A percentile compares a stretch with the other conserved stretches of the same genome.
Evolutionary conservation across 768 basidiomycete species (phyloP).

Genomic region (Termitomyces bulborhizus): DNA sequence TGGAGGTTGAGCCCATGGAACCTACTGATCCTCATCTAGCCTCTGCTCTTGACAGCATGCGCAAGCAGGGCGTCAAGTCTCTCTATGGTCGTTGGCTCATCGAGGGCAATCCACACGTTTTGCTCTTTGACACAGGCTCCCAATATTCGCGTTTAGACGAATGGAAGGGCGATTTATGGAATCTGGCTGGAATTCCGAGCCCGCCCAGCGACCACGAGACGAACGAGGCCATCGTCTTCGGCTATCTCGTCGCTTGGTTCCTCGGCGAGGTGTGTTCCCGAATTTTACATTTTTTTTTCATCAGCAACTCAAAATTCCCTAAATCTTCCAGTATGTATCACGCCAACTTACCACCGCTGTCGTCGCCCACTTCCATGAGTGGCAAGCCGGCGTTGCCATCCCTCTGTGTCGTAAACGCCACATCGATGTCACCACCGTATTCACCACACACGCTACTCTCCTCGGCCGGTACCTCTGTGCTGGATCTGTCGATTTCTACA

Average conservation of each 20-base stretch:
- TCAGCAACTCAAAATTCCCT: not conserved
- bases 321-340: slow-evolving; percentile 59
- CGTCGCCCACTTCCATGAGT: slow-evolving; percentile 98
- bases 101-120: slow-evolving; percentile 91
- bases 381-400: slow-evolving; percentile 97
- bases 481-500: slow-evolving; percentile 98
- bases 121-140: slow-evolving; percentile 93
- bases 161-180: slow-evolving; percentile 99
- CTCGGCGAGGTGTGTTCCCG: slow-evolving; percentile 79
- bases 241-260: slow-evolving; percentile 99
- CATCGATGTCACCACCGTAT: slow-evolving; percentile 97
- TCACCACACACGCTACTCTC: slow-evolving; percentile 97
- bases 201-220: slow-evolving; percentile 97
- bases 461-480: slow-evolving; percentile 98
- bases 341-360: slow-evolving; percentile 82
- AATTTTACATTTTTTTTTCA: slow-evolving; percentile 1
- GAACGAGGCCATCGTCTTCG: slow-evolving; percentile 96
- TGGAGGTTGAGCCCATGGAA: slow-evolving; percentile 96
- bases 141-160: slow-evolving; percentile 87
- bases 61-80: slow-evolving; percentile 83
- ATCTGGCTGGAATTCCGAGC: slow-evolving; percentile 93
- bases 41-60: slow-evolving; percentile 77
- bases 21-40: slow-evolving; percentile 76
- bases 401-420: slow-evolving; percentile 93
- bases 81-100: slow-evolving; percentile 98